A percentile compares a stretch with the other conserved stretches of the same genome.
These are phyloP conservation scores for Helichrysum umbraculigerum DNA, from an alignment of 129 eudicot genomes.

Conservation along the genomic window DNA sequence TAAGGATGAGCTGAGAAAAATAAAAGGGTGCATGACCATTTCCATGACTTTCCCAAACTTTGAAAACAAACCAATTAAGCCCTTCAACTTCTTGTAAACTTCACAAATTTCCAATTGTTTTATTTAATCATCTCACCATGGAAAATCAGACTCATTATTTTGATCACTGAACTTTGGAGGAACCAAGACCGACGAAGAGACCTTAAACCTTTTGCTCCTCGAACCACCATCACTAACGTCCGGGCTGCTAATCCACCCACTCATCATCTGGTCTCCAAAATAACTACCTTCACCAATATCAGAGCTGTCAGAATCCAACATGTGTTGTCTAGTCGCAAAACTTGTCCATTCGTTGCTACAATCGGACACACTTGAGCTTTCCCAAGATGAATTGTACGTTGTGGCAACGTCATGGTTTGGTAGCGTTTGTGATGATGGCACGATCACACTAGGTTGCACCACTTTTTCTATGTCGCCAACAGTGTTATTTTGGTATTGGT, in stretches of 20 bases:
- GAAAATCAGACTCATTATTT: slow-evolving; percentile 37
- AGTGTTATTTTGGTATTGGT: slow-evolving; percentile 35
- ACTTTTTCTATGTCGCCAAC: slow-evolving; percentile 51
- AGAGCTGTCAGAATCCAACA: slow-evolving; percentile 62
- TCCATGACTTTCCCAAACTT: slow-evolving; percentile 25
- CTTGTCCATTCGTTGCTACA: slow-evolving; percentile 54
- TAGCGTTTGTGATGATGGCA: slow-evolving; percentile 53
- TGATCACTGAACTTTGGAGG: slow-evolving; percentile 64
- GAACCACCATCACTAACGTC: slow-evolving; percentile 51
- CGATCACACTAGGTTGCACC: slow-evolving; percentile 79
- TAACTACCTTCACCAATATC: slow-evolving; percentile 51
- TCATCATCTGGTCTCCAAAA: slow-evolving; percentile 45
- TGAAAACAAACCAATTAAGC: slow-evolving; percentile 10
- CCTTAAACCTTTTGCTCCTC: slow-evolving; percentile 77
- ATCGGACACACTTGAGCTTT: slow-evolving; percentile 56
- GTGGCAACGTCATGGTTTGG: slow-evolving; percentile 35
- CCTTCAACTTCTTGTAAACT: slow-evolving; percentile 19
- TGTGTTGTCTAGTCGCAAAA: slow-evolving; percentile 38
- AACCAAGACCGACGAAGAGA: slow-evolving; percentile 69
- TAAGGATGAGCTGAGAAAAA: neutral
- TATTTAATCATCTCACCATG: slow-evolving; percentile 30
- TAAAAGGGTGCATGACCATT: slow-evolving; percentile 26
- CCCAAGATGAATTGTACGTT: slow-evolving; percentile 52
- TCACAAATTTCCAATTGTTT: neutral
- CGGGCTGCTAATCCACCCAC: slow-evolving; percentile 73